Base-by-base conservation (phyloP, 2,329 filamentous ascomycete species). In the Colletotrichum phormii region DNA sequence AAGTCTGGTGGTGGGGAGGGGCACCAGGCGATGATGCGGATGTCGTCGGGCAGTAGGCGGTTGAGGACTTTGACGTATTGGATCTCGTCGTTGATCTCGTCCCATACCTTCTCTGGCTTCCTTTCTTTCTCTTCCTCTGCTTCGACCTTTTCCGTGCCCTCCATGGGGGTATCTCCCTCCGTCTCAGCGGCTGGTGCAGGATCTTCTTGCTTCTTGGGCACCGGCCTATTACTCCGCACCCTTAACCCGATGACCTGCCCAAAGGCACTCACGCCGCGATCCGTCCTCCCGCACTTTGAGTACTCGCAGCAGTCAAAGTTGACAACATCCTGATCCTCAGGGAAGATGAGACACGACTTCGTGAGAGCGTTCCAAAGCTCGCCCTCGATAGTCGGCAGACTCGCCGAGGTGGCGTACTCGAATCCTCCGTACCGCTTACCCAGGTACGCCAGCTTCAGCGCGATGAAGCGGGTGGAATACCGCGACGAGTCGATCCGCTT, bases 211-310 rank as follows among this genome's bases (percentile, higher is more conserved):
- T 77, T 78, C 68, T 77, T 79, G 2, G 83, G 83, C 64, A 92
- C 79, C 1, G 94, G 94, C 76, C 89, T 86, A 77, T 93, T 93
- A 82, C 95, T 98, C 79, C 96, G 88, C 18, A 99, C 92, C 67
- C 93, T 86, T 53, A 99, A 84, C 0, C 92, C 93, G 78, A 99
- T 91, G 70, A 99, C 97, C 85, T 99, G 97, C 0, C 97, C 97
- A 84, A 99, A 99, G 3, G 97, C 95, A 82, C 95, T 98, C 46
- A 99, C 97, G 13, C 97, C 97, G 66, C 91, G 89, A 81, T 99
- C 97, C 22, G 97, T 99, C 75, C 97, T 89, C 2, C 97, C 97
- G 79, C 96, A 98, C 82, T 99, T 99, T 46, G 94, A 95, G 82
- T 98, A 99, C 74, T 97, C 94, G 81, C 91, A 95, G 8, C 92